Conservation (phyloP, 108 stramenopile species). For the Nitzschia sp. region DNA sequence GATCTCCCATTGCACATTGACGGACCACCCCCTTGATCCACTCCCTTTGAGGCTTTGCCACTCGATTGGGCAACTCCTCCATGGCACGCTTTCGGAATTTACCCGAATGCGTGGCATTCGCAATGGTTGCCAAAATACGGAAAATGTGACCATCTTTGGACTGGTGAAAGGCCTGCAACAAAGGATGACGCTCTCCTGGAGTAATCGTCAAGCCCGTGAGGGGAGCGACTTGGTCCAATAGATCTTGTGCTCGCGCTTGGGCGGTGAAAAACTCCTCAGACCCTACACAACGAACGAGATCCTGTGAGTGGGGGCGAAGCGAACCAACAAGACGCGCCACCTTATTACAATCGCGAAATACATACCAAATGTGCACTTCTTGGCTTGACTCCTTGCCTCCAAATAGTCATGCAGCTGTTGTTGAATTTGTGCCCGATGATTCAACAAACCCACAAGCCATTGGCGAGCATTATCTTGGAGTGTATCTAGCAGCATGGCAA, state of each 20-base stretch:
- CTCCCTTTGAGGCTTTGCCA: conserved; percentile 53
- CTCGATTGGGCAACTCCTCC: conserved; percentile 79
- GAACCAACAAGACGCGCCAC: too few species aligned
- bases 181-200: conserved; percentile 40
- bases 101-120: conserved; percentile 55
- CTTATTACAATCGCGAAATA: too few species aligned
- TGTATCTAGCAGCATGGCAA: conserved; percentile 69
- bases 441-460: conserved; percentile 59
- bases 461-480: conserved; percentile 43
- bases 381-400: conserved; percentile 42
- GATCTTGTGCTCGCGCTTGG: conserved; percentile 71
- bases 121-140: conserved; percentile 70
- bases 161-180: conserved; percentile 65
- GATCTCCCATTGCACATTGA: conserved; percentile 74
- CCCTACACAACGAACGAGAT: conserved; percentile 26
- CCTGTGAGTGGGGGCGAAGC: too few species aligned
- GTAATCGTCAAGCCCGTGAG: conserved; percentile 28
- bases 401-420: conserved; percentile 53
- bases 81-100: conserved; percentile 67
- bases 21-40: conserved; percentile 66
- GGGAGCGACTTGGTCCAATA: conserved; percentile 53
- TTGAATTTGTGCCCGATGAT: conserved; percentile 57
- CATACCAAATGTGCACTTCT: too few species aligned
- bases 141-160: conserved; percentile 84
- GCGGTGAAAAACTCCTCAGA: conserved; percentile 65